A percentile compares a stretch with the other conserved stretches of the same genome.
phyloP scores from a whole-genome alignment of 1,139 yeast genomes.

The Nakaseomyces kungkrabaensis region DNA sequence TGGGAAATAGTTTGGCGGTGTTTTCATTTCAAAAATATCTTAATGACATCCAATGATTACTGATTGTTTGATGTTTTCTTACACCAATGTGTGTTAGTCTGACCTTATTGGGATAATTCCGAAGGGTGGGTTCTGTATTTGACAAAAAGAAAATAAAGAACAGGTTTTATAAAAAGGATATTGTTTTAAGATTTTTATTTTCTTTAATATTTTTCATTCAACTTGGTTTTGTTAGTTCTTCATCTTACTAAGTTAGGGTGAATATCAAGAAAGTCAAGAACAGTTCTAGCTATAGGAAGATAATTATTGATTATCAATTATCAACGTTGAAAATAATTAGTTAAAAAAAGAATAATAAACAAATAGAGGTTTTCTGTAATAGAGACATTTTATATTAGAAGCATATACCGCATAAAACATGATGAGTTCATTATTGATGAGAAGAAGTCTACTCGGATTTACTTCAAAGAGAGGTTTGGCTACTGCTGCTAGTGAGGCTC shows the following conservation, averaged over 20 bases:
- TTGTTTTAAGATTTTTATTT: no score
- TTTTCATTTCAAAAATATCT: no score
- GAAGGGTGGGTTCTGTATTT: no score
- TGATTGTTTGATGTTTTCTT: neutral
- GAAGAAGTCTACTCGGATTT: neutral
- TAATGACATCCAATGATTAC: neutral
- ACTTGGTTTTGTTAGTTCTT: neutral
- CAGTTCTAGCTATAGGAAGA: no score
- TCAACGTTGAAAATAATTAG: no score
- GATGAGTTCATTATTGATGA: conserved; percentile 1
- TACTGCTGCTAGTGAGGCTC: conserved; percentile 28
- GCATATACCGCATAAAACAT: neutral
- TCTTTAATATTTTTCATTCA: neutral
- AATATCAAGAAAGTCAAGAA: no score
- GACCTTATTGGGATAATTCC: no score
- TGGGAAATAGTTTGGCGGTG: no score
- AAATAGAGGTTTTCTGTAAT: no score
- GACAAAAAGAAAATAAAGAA: no score
- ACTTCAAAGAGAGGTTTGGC: conserved; percentile 22
- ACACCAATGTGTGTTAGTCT: neutral
- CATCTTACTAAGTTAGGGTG: no score
- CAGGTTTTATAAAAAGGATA: neutral
- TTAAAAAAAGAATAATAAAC: neutral
- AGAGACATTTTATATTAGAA: neutral
- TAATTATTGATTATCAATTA: no score